These are phyloP conservation scores for Trichophyton schoenleinii DNA, from an alignment of 2,329 filamentous ascomycete species.

Conservation along the genomic window DNA sequence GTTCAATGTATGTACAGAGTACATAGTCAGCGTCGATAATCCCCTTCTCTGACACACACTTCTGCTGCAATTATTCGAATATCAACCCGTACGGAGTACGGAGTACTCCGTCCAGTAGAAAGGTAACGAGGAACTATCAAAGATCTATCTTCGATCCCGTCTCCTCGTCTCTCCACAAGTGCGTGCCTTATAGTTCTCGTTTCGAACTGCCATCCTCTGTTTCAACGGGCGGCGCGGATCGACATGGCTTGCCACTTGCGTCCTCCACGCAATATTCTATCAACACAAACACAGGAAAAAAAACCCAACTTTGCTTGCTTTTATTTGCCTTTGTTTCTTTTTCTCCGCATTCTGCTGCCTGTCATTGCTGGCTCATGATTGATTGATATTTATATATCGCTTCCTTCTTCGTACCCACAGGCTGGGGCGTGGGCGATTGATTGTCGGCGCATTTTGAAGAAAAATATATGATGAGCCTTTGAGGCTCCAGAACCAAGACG, in stretches of 20 bases:
- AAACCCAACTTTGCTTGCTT: not conserved
- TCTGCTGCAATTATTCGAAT: not conserved
- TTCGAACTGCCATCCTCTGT: not conserved
- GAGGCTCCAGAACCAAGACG: not conserved
- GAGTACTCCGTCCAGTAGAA: not conserved
- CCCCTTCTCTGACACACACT: not conserved
- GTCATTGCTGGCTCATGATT: not conserved
- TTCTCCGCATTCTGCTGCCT: not conserved
- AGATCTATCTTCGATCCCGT: not conserved
- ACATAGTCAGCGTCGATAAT: not conserved
- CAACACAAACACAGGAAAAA: not conserved
- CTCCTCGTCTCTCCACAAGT: not conserved
- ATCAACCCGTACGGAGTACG: no score
- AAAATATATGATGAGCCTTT: not conserved
- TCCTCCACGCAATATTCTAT: not conserved
- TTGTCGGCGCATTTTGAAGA: not conserved
- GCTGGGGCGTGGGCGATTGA: not conserved
- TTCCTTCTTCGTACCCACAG: not conserved
- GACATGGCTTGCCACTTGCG: constrained; percentile 1
- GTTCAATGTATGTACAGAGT: no score
- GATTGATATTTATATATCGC: not conserved
- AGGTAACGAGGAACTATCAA: not conserved
- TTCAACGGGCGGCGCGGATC: not conserved
- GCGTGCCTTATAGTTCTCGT: not conserved
- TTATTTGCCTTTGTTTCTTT: not conserved